Percentiles rank a stretch among this genome's conserved stretches.
phyloP scores from a whole-genome alignment of 2,329 filamentous ascomycete genomes.

The Lasiodiplodia sp. region DNA sequence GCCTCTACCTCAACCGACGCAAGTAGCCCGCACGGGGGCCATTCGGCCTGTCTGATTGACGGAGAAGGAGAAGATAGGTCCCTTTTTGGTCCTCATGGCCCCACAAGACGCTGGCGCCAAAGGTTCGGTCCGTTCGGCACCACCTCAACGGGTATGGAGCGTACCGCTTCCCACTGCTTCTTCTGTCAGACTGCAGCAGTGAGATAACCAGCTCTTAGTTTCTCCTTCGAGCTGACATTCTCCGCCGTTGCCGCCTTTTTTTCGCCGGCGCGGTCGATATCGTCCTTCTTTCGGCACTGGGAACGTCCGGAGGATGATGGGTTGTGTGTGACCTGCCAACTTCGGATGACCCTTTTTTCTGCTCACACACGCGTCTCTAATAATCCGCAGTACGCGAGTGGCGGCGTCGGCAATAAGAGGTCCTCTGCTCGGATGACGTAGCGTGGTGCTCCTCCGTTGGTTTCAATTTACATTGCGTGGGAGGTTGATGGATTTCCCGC shows the following conservation, averaged over 20 bases:
- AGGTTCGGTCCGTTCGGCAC: slow-evolving; percentile 12
- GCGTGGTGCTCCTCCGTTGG: neutral
- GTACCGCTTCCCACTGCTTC: neutral
- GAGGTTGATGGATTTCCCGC: neutral
- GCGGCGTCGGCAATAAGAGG: neutral
- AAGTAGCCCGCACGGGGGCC: neutral
- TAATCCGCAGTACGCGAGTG: neutral
- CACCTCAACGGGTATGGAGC: neutral
- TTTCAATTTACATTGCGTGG: neutral
- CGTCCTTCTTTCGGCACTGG: neutral
- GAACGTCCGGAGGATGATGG: neutral
- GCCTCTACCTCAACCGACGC: neutral
- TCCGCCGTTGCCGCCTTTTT: neutral
- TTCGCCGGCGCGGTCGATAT: neutral
- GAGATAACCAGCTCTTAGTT: no score
- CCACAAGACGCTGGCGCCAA: neutral
- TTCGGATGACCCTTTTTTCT: neutral
- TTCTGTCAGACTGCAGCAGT: neutral
- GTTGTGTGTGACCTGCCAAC: neutral
- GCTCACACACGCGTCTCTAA: neutral
- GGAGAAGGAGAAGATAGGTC: neutral
- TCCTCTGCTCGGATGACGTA: neutral
- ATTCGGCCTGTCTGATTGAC: neutral
- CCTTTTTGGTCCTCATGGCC: neutral
- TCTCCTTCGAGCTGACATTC: no score